A percentile compares a stretch with the other conserved stretches of the same genome.
phyloP scores from a whole-genome alignment of 331 rosid species.

The Spiraea crenata region DNA sequence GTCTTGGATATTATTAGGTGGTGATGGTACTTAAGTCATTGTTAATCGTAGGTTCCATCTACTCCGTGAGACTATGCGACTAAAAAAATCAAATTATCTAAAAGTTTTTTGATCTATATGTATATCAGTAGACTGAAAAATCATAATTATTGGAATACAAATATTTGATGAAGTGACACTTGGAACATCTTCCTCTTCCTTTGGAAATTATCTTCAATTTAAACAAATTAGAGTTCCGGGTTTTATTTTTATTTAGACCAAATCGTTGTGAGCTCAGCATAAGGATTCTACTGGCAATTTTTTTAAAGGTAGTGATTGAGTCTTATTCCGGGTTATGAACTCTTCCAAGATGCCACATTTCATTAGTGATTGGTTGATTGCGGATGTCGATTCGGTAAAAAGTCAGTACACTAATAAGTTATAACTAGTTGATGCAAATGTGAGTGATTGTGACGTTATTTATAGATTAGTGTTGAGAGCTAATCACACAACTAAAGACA shows the following conservation, averaged over 20 bases:
- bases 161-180: neutral
- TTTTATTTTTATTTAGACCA: neutral
- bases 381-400: no score
- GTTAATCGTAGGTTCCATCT: constrained; percentile 1
- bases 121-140: neutral
- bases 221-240: neutral
- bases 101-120: neutral
- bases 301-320: neutral
- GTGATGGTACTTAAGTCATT: neutral
- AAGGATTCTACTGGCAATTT: constrained; percentile 40
- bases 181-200: neutral
- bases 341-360: no score
- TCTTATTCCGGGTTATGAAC: neutral
- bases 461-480: no score
- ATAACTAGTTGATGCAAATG: no score
- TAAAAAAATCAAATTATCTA: neutral
- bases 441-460: no score
- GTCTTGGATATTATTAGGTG: neutral
- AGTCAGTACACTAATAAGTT: no score
- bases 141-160: neutral
- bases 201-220: neutral
- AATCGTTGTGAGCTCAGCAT: constrained; percentile 43
- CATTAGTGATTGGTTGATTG: no score
- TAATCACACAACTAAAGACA: neutral
- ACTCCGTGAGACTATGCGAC: constrained; percentile 2